Evolutionary conservation across 148 eudicot genomes (phyloP).

Genomic region (Tetragonia tetragonoides): DNA sequence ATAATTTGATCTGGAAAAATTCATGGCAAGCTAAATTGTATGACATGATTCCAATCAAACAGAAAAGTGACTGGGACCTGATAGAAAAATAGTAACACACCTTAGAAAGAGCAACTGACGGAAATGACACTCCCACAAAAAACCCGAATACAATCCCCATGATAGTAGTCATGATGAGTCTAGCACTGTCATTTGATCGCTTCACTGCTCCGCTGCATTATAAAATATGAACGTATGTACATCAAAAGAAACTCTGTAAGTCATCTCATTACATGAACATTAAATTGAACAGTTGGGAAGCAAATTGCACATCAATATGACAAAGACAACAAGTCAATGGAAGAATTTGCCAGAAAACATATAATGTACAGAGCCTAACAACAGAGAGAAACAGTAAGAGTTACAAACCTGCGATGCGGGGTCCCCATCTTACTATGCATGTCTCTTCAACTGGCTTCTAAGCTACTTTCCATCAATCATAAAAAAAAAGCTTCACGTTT

Average conservation of each 20-base stretch:
- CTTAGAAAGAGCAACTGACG: constrained; percentile 28
- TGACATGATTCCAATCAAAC: background rate
- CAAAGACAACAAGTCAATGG: background rate
- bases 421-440: constrained; percentile 29
- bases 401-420: constrained; percentile 35
- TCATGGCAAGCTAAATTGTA: background rate
- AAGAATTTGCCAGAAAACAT: background rate
- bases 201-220: constrained; percentile 29
- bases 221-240: background rate
- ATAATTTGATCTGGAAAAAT: constrained; percentile 27
- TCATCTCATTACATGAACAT: background rate
- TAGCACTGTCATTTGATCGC: constrained; percentile 34
- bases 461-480: constrained; percentile 6
- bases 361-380: background rate
- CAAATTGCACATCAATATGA: background rate
- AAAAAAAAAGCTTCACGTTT: constrained; percentile 12
- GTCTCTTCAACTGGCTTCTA: background rate
- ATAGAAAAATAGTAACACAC: background rate
- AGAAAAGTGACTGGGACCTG: background rate
- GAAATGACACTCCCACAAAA: constrained; percentile 37
- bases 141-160: constrained; percentile 36
- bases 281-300: background rate
- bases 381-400: background rate
- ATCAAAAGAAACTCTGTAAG: background rate
- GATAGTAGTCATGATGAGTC: constrained; percentile 32